Base-by-base conservation (phyloP, 345 rosid species). In the Conringia planisiliqua region DNA sequence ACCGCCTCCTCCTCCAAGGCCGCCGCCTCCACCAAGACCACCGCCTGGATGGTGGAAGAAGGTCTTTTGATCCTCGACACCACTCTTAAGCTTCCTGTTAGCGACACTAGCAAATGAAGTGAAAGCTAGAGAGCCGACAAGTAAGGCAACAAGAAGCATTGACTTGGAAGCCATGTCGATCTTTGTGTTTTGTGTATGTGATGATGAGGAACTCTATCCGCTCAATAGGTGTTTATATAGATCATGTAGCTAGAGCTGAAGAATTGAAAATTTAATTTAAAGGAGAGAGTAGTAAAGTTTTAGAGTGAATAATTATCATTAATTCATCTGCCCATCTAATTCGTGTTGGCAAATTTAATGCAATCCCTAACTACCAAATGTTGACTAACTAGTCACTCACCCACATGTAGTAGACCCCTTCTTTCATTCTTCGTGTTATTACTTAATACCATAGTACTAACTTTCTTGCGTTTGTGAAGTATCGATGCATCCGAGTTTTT, bases 1-100 rank as follows among this genome's bases (percentile, higher is more conserved):
- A 0, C 83, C 81, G 0, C 79, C 84, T 0, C 73, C 84, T 0
- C 84, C 86, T 1, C 63, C 71, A 14, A 64, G 71, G 2, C 81
- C 86, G 0, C 82, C 86, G 3, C 71, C 82, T 13, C 78, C 86
- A 14, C 86, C 86, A 8, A 79, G 66, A 8, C 56, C 77, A 1
- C 83, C 85, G 1, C 68, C 77, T 20, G 46, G 12, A 52, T 56
- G 66, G 38, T 64, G 76, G 46, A 35, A 70, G 54, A 77, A 77
- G 10, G 79, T 75, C 70, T 77, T 70, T 50, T 77, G 75, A 64
- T 77, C 80, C 36, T 77, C 71, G 59, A 77, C 67, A 36, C 66
- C 71, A 38, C 22, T 64, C 76, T 70, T 63, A 27, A 77, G 76
- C 71, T 77, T 77, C 76, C 80, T 70, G 61, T 77, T 77, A 39